These are phyloP conservation scores for Trichoderma brevicompactum DNA, from an alignment of 2,329 filamentous ascomycete genomes.

Conservation along the genomic window DNA sequence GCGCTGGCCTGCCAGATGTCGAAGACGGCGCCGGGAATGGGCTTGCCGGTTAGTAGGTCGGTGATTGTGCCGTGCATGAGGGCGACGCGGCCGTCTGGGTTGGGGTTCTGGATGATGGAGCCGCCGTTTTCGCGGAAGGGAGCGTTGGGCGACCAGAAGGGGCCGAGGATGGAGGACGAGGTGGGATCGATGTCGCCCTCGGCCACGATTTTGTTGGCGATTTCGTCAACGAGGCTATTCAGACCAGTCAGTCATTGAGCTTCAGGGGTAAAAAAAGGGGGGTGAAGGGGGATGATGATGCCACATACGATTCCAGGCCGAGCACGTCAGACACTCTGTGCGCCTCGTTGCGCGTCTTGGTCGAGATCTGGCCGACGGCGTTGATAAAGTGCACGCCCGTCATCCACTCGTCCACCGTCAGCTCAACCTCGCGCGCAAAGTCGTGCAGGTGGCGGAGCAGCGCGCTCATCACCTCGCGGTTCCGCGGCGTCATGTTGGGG, in stretches of 20 bases:
- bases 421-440: conserved; percentile 76
- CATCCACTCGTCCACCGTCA: conserved; percentile 78
- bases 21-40: conserved; percentile 69
- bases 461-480: conserved; percentile 64
- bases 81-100: conserved; percentile 61
- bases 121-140: conserved; percentile 71
- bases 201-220: conserved; percentile 66
- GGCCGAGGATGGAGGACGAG: conserved; percentile 76
- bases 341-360: conserved; percentile 72
- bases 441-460: conserved; percentile 77
- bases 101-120: conserved; percentile 66
- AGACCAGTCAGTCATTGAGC: no score
- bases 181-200: conserved; percentile 67
- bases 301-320: conserved; percentile 67
- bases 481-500: conserved; percentile 67
- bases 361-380: conserved; percentile 70
- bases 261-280: background rate
- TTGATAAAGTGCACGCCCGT: conserved; percentile 76
- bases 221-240: conserved; percentile 60
- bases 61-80: conserved; percentile 72
- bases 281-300: background rate
- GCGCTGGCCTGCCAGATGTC: conserved; percentile 79
- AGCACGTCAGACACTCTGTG: conserved; percentile 75
- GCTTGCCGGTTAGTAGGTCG: conserved; percentile 67
- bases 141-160: conserved; percentile 77